phyloP scores from a whole-genome alignment of 1,284 basidiomycete species.

The Sporisorium scitamineum region DNA sequence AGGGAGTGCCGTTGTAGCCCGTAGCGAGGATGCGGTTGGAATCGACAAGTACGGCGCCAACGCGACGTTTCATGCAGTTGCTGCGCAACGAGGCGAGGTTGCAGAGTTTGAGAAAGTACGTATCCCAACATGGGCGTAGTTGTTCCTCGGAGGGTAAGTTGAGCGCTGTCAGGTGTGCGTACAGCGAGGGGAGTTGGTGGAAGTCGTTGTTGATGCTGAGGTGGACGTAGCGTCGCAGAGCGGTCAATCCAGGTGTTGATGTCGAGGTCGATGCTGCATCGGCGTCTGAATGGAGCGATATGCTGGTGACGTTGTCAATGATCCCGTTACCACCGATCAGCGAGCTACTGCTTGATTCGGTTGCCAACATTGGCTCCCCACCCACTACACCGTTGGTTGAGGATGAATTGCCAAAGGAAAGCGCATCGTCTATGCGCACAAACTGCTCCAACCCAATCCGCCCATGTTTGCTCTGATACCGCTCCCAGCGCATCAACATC shows the following conservation, averaged over 20 bases:
- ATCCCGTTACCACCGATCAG: constrained; percentile 30
- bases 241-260: constrained; percentile 22
- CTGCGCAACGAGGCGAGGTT: constrained; percentile 65
- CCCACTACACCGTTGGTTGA: background rate
- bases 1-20: constrained; percentile 97
- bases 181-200: constrained; percentile 73
- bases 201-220: constrained; percentile 82
- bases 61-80: constrained; percentile 88
- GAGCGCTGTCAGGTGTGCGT: constrained; percentile 77
- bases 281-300: constrained; percentile 5
- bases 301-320: constrained; percentile 11
- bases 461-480: constrained; percentile 25
- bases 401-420: constrained; percentile 5
- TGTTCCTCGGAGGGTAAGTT: constrained; percentile 87
- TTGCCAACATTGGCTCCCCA: constrained; percentile 10
- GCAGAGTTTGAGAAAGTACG: constrained; percentile 68
- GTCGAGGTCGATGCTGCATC: background rate
- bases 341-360: constrained; percentile 23
- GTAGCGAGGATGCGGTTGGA: constrained; percentile 86
- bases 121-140: constrained; percentile 70
- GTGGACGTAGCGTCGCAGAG: constrained; percentile 70
- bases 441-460: constrained; percentile 59
- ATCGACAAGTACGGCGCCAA: constrained; percentile 91
- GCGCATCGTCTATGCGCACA: constrained; percentile 56
- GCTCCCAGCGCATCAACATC: constrained; percentile 71